phyloP scores from a whole-genome alignment of 192 early-diverging fungal species.

The Paraglomus brasilianum region DNA sequence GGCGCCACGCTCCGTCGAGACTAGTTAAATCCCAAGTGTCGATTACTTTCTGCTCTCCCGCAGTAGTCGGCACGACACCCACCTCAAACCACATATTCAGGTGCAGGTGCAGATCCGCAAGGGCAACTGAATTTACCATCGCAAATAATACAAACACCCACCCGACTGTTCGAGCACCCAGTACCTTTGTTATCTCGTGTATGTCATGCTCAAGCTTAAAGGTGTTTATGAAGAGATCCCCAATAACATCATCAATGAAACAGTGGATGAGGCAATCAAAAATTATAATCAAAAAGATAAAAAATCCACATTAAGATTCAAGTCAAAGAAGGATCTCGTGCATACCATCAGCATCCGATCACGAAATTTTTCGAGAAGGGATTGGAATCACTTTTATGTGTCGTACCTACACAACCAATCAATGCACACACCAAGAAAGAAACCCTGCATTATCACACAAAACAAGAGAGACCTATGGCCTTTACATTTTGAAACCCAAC shows the following conservation, averaged over 20 bases:
- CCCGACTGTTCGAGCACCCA: no score
- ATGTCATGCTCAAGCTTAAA: no score
- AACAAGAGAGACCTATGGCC: background rate
- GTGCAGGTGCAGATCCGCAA: no score
- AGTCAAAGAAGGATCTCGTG: constrained; percentile 12
- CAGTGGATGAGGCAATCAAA: constrained; percentile 7
- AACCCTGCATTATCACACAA: background rate
- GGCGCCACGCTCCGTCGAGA: no score
- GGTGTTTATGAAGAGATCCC: constrained; percentile 1
- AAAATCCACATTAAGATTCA: constrained; percentile 14
- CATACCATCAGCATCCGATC: background rate
- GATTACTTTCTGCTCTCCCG: no score
- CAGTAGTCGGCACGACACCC: no score
- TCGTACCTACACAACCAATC: constrained; percentile 12
- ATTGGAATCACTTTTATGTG: constrained; percentile 23
- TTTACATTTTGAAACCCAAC: constrained; percentile 18
- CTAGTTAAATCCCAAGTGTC: no score
- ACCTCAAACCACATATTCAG: no score
- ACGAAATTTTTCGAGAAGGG: constrained; percentile 21
- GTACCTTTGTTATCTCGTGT: no score
- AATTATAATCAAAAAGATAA: constrained; percentile 26
- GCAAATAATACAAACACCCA: no score
- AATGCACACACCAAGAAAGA: constrained; percentile 17
- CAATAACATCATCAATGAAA: background rate
- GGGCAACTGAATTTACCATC: no score